phyloP scores from a whole-genome alignment of 805 yeast species.

The Millerozyma acaciae region DNA sequence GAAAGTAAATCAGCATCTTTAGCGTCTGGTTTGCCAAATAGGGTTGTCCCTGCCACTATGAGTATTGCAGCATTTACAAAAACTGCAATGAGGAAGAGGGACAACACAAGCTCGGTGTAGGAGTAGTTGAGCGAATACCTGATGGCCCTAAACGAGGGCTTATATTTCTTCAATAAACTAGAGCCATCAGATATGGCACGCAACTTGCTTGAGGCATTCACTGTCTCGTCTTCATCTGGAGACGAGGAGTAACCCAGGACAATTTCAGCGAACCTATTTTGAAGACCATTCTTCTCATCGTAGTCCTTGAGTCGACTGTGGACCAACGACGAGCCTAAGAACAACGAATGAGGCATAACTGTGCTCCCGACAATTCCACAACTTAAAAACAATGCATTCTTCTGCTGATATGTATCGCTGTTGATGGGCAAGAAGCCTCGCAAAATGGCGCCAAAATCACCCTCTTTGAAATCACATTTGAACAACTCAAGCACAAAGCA shows the following conservation, averaged over 20 bases:
- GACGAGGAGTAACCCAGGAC: constrained; percentile 5
- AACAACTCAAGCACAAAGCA: constrained; percentile 79
- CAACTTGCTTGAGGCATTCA: constrained; percentile 12
- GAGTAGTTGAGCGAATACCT: constrained; percentile 39
- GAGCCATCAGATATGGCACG: constrained; percentile 26
- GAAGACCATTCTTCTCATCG: constrained; percentile 31
- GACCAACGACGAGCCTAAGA: constrained; percentile 42
- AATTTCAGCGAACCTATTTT: constrained; percentile 5
- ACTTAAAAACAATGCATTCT: constrained; percentile 40
- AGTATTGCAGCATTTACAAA: constrained; percentile 44
- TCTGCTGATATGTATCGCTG: constrained; percentile 38
- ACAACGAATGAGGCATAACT: constrained; percentile 46
- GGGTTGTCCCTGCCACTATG: constrained; percentile 42
- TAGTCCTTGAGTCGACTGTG: constrained; percentile 42
- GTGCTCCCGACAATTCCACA: constrained; percentile 47
- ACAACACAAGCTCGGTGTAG: constrained; percentile 36
- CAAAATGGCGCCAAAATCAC: constrained; percentile 39
- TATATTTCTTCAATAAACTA: constrained; percentile 27
- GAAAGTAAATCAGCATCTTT: constrained; percentile 44
- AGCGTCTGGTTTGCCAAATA: constrained; percentile 42
- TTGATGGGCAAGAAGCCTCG: constrained; percentile 68
- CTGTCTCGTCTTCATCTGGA: constrained; percentile 9
- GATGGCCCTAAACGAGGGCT: constrained; percentile 41
- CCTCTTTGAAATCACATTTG: constrained; percentile 51
- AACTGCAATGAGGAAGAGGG: constrained; percentile 40